These are phyloP conservation scores for Cornus florida DNA, from an alignment of 148 eudicot genomes.

Conservation along the genomic window DNA sequence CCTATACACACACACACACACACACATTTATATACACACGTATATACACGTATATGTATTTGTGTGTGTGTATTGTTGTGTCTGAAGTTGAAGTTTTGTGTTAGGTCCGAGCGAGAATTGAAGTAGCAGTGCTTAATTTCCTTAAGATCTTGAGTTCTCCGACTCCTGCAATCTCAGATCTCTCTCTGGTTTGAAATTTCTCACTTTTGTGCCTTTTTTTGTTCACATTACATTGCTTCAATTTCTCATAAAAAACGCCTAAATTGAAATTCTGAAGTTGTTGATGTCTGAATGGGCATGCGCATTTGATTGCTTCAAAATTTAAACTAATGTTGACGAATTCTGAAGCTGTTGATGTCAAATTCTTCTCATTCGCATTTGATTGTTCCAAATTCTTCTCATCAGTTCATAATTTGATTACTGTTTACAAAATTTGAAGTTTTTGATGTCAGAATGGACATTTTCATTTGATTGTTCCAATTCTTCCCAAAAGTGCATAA, in stretches of 20 bases:
- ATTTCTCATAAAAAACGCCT: neutral
- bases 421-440: neutral
- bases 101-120: conserved; percentile 87
- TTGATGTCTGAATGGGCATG: too few relatives aligned
- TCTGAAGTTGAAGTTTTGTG: neutral
- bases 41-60: neutral
- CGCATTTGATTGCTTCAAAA: neutral
- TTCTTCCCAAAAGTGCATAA: neutral
- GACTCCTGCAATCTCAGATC: conserved; percentile 66
- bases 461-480: neutral
- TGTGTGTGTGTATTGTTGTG: neutral
- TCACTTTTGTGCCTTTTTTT: neutral
- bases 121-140: conserved; percentile 81
- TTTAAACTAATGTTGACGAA: too few relatives aligned
- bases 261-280: too few relatives aligned
- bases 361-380: neutral
- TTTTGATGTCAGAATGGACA: neutral
- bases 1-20: too few relatives aligned
- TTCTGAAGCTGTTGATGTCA: neutral
- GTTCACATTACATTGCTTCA: neutral
- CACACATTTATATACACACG: neutral
- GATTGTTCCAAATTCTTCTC: neutral
- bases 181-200: conserved; percentile 59
- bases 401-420: neutral
- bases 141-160: conserved; percentile 63